Conservation (phyloP, 1,284 basidiomycete genomes). For the Apiotrichum porosum region DNA sequence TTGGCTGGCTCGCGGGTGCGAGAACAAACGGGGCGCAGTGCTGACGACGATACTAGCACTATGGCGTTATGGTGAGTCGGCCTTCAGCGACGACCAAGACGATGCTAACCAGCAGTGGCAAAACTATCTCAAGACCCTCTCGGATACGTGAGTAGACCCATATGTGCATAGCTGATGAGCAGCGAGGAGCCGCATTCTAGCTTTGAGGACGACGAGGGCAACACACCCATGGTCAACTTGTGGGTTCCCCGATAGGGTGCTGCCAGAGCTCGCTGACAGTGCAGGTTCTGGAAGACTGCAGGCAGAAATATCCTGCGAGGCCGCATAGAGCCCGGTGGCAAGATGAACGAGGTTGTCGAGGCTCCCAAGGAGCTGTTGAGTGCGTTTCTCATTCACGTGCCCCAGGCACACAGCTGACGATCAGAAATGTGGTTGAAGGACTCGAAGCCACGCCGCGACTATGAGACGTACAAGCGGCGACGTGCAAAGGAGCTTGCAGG, state of each 20-base stretch:
- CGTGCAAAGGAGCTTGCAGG: conserved; percentile 16
- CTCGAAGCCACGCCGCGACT: conserved; percentile 16
- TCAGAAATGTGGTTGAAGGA: conserved; percentile 22
- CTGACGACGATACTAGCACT: conserved; percentile 27
- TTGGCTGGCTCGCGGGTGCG: background rate
- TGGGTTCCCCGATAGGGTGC: background rate
- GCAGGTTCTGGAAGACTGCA: conserved; percentile 23
- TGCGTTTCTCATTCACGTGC: conserved; percentile 8
- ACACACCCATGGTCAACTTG: conserved; percentile 12
- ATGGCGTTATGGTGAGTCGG: conserved; percentile 18
- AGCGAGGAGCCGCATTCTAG: conserved; percentile 14
- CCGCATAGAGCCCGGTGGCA: conserved; percentile 16
- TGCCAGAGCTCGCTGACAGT: background rate
- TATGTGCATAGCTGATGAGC: background rate
- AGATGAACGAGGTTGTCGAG: conserved; percentile 17
- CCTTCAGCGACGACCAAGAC: no score
- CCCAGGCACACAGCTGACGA: background rate
- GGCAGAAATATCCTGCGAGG: conserved; percentile 3
- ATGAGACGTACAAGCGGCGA: conserved; percentile 22
- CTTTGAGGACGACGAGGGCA: conserved; percentile 6
- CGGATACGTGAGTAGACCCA: conserved; percentile 21
- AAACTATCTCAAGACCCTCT: conserved; percentile 26
- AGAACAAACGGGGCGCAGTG: no score
- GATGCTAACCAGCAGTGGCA: conserved; percentile 16
- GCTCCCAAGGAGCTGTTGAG: conserved; percentile 19